phyloP scores from a whole-genome alignment of 306 rosid species.

The Vigna trinervia region DNA sequence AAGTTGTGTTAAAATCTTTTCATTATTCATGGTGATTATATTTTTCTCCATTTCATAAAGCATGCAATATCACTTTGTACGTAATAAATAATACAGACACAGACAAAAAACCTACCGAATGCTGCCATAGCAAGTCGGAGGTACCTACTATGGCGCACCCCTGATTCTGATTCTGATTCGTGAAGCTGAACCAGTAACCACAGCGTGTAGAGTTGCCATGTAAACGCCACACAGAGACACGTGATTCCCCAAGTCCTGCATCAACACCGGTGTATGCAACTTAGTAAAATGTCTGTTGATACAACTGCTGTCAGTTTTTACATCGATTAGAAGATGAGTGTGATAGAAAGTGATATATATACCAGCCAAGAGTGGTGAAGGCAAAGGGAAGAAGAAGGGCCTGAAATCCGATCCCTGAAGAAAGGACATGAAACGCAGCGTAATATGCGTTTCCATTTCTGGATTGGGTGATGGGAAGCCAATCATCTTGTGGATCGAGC shows the following conservation, averaged over 20 bases:
- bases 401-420: slow-evolving; percentile 73
- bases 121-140: slow-evolving; percentile 72
- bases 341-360: not conserved
- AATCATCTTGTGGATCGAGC: slow-evolving; percentile 72
- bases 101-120: slow-evolving; percentile 58
- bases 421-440: slow-evolving; percentile 72
- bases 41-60: too few species aligned
- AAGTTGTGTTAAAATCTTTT: too few species aligned
- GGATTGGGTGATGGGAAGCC: slow-evolving; percentile 86
- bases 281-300: too few species aligned
- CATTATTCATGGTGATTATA: too few species aligned
- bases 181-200: slow-evolving; percentile 82
- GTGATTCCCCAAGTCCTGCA: slow-evolving; percentile 74
- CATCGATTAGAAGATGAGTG: not conserved
- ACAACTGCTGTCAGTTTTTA: too few species aligned
- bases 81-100: not conserved
- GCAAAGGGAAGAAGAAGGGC: slow-evolving; percentile 80
- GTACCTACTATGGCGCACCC: slow-evolving; percentile 76
- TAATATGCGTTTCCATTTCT: slow-evolving; percentile 69
- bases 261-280: not conserved
- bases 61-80: not conserved
- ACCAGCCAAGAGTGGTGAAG: slow-evolving; percentile 70
- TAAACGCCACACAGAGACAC: slow-evolving; percentile 56
- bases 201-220: slow-evolving; percentile 77
- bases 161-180: slow-evolving; percentile 66